Percentiles rank a stretch among this genome's conserved stretches.
Conservation (phyloP, 2,329 filamentous ascomycete genomes). For the Gaeumannomyces tritici region DNA sequence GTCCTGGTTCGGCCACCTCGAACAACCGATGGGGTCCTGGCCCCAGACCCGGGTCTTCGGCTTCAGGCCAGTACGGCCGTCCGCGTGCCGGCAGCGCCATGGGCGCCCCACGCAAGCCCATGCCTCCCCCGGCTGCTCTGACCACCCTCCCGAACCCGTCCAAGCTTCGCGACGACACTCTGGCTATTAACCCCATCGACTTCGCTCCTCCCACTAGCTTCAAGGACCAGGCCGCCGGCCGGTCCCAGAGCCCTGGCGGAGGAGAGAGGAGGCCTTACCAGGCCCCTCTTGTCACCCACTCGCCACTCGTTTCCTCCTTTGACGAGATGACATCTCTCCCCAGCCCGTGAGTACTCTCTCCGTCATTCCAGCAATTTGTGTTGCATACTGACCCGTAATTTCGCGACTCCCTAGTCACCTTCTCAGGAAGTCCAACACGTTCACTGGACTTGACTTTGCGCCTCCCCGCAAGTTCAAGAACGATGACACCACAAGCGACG, state of each 20-base stretch:
- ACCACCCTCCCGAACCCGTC: conserved; percentile 74
- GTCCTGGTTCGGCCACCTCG: conserved; percentile 22
- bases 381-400: background rate
- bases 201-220: conserved; percentile 72
- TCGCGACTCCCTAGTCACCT: conserved; percentile 41
- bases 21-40: conserved; percentile 19
- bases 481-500: conserved; percentile 49
- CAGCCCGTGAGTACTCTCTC: conserved; percentile 66
- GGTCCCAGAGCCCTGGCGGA: conserved; percentile 49
- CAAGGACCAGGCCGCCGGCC: conserved; percentile 60
- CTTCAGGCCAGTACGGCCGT: conserved; percentile 29
- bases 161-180: conserved; percentile 72
- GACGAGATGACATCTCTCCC: conserved; percentile 80
- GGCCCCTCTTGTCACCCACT: conserved; percentile 61
- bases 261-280: conserved; percentile 64
- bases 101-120: conserved; percentile 35
- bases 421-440: conserved; percentile 68
- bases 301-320: conserved; percentile 73
- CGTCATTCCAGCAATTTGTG: background rate
- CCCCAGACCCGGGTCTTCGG: conserved; percentile 57
- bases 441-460: conserved; percentile 73
- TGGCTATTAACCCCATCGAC: conserved; percentile 62
- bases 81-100: conserved; percentile 41
- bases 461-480: conserved; percentile 67
- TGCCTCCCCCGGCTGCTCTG: conserved; percentile 65